phyloP scores from a whole-genome alignment of 2,329 filamentous ascomycete genomes.

The Raffaelea arxii region DNA sequence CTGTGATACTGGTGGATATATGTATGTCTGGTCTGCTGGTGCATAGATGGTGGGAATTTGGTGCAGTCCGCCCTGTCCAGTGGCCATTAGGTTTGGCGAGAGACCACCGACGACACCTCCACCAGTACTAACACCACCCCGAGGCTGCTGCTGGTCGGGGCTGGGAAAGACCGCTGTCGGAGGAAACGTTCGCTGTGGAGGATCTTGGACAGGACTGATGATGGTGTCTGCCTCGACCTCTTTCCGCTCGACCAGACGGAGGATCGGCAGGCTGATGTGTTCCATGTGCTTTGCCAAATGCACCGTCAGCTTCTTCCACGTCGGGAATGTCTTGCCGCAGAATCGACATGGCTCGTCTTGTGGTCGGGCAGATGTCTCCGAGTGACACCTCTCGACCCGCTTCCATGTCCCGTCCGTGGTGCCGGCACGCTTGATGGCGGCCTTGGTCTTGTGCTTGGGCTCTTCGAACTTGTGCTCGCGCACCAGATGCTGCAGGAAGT shows the following conservation, averaged over 20 bases:
- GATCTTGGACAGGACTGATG: slow-evolving; percentile 57
- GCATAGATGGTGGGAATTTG: slow-evolving; percentile 12
- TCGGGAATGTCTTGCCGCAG: slow-evolving; percentile 69
- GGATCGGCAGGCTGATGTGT: slow-evolving; percentile 73
- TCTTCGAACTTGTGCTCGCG: slow-evolving; percentile 82
- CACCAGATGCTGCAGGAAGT: slow-evolving; percentile 86
- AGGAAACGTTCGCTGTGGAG: slow-evolving; percentile 29
- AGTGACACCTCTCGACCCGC: slow-evolving; percentile 68
- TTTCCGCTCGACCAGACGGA: slow-evolving; percentile 44
- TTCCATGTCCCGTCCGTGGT: slow-evolving; percentile 59
- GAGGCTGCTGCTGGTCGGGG: slow-evolving; percentile 5
- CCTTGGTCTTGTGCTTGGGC: slow-evolving; percentile 73
- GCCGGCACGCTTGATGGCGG: slow-evolving; percentile 50
- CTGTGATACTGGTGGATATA: slow-evolving; percentile 11
- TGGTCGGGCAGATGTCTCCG: slow-evolving; percentile 55
- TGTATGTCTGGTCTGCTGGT: slow-evolving; percentile 5
- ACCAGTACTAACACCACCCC: slow-evolving; percentile 4
- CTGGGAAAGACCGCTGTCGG: slow-evolving; percentile 12
- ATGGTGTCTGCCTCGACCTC: slow-evolving; percentile 49
- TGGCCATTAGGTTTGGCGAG: slow-evolving; percentile 6
- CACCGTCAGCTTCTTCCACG: slow-evolving; percentile 91
- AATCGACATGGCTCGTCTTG: slow-evolving; percentile 78
- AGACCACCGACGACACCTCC: slow-evolving; percentile 1
- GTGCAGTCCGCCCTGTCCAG: not conserved
- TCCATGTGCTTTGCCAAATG: slow-evolving; percentile 94